Conservation (phyloP, 768 basidiomycete species). For the Hemileccinum impolitum region DNA sequence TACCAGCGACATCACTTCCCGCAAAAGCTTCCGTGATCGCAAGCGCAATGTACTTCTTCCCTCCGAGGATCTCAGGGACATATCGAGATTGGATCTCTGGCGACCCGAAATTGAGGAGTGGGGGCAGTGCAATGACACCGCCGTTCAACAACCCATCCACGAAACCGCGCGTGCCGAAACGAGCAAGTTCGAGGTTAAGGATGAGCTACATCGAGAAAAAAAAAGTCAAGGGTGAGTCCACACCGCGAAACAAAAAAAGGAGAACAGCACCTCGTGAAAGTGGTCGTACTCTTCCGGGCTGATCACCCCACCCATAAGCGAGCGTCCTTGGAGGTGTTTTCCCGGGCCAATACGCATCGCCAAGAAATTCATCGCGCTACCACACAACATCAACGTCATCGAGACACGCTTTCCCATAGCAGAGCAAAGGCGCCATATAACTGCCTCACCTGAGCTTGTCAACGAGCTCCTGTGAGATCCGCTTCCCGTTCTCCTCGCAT, state of each 20-base stretch:
- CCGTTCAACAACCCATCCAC: conserved; percentile 84
- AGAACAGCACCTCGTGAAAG: conserved; percentile 75
- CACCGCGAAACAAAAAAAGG: not conserved
- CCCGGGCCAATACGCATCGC: conserved; percentile 76
- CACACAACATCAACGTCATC: not conserved
- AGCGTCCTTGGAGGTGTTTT: conserved; percentile 80
- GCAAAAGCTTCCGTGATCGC: conserved; percentile 96
- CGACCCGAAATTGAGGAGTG: conserved; percentile 83
- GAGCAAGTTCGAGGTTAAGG: conserved; percentile 76
- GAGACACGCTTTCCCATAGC: not conserved
- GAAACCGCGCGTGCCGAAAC: conserved; percentile 82
- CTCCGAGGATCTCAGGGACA: conserved; percentile 68
- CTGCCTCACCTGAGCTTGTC: conserved; percentile 73
- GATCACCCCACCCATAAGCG: conserved; percentile 75
- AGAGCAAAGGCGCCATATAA: no score
- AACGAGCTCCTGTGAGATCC: conserved; percentile 79
- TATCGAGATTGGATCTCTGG: conserved; percentile 67
- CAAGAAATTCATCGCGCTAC: conserved; percentile 60
- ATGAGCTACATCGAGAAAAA: conserved; percentile 48
- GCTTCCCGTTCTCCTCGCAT: conserved; percentile 86
- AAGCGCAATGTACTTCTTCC: conserved; percentile 82
- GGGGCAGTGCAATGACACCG: conserved; percentile 84
- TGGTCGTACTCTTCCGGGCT: conserved; percentile 89
- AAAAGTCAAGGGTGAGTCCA: not conserved
- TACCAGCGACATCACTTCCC: conserved; percentile 78